These are phyloP conservation scores for Tricholoma furcatifolium DNA, from an alignment of 768 basidiomycete species.

Conservation along the genomic window DNA sequence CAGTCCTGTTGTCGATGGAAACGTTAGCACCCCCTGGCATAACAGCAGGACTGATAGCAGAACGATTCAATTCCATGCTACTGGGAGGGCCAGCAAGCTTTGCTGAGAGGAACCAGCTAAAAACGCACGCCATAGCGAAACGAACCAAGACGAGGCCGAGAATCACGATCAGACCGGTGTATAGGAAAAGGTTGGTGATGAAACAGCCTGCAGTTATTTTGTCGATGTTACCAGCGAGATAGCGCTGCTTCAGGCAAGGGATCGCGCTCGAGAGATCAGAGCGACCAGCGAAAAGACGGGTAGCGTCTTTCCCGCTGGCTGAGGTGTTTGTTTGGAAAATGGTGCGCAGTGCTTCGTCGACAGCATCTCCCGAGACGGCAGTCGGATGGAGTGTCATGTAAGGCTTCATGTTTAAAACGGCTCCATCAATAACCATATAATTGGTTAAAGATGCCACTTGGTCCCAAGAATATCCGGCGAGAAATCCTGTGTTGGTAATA, in stretches of 20 bases:
- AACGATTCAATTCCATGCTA: conserved; percentile 68
- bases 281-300: conserved; percentile 80
- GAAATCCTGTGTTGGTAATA: conserved; percentile 61
- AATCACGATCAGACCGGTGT: conserved; percentile 87
- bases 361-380: conserved; percentile 66
- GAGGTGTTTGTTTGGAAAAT: conserved; percentile 50
- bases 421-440: conserved; percentile 90
- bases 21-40: conserved; percentile 96
- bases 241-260: conserved; percentile 80
- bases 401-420: conserved; percentile 88
- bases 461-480: conserved; percentile 89
- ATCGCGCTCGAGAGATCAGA: conserved; percentile 64
- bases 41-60: conserved; percentile 91
- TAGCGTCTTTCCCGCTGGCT: conserved; percentile 82
- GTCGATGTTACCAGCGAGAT: conserved; percentile 93
- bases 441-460: conserved; percentile 72
- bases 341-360: conserved; percentile 82
- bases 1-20: conserved; percentile 86
- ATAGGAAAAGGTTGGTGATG: conserved; percentile 85
- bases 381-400: conserved; percentile 76
- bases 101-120: conserved; percentile 94
- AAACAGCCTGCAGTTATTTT: conserved; percentile 97
- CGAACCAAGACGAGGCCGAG: conserved; percentile 87
- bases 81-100: conserved; percentile 77
- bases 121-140: conserved; percentile 94